Conservation (phyloP, 2,329 filamentous ascomycete species). For the Ceratocystis variospora region DNA sequence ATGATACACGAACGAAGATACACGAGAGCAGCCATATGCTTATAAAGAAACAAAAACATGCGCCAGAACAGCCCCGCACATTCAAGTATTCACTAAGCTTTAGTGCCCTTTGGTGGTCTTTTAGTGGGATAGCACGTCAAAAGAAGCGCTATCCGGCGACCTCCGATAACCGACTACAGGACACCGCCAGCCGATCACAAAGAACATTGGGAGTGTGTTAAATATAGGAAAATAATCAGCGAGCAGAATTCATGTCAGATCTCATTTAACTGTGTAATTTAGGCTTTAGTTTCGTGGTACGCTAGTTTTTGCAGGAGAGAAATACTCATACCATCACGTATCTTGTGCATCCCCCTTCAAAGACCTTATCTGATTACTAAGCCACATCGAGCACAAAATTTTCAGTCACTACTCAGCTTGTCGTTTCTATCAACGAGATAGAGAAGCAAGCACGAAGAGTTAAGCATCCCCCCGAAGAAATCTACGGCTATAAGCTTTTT, state of each 20-base stretch:
- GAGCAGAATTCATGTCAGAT: too few relatives aligned
- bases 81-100: background rate
- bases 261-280: too few relatives aligned
- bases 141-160: constrained; percentile 19
- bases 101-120: background rate
- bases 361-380: constrained; percentile 15
- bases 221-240: too few relatives aligned
- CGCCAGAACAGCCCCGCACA: background rate
- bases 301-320: too few relatives aligned
- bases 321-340: background rate
- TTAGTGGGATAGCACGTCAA: background rate
- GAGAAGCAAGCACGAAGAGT: background rate
- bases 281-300: too few relatives aligned
- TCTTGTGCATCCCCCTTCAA: background rate
- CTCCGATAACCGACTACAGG: constrained; percentile 12
- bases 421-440: background rate
- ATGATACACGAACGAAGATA: background rate
- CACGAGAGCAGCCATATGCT: background rate
- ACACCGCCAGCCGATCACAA: background rate
- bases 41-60: background rate
- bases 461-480: background rate
- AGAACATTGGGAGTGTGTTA: background rate
- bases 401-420: background rate
- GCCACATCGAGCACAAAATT: constrained; percentile 10
- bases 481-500: background rate